Percentiles rank a stretch among this genome's conserved stretches.
Evolutionary conservation across 2,329 filamentous ascomycete species (phyloP).

Genomic region (Exophiala sp.): DNA sequence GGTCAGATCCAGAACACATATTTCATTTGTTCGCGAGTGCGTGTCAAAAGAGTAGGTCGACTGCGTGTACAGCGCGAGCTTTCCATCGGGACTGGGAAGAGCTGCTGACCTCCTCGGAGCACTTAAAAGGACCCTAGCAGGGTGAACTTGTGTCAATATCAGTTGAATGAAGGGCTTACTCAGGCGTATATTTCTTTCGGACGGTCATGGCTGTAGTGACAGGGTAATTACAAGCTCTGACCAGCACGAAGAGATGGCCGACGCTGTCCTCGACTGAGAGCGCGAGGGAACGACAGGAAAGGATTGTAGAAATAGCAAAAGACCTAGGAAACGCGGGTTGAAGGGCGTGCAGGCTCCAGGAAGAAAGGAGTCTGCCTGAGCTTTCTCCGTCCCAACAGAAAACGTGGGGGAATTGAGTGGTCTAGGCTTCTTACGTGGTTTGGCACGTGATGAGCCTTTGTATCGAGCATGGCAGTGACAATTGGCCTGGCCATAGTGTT

Average conservation of each 20-base stretch:
- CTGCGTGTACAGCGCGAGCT: slow-evolving; percentile 44
- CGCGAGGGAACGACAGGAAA: too few species aligned
- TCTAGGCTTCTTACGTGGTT: neutral
- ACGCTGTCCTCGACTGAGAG: neutral
- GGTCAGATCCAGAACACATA: slow-evolving; percentile 41
- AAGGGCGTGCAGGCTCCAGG: too few species aligned
- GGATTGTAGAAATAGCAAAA: too few species aligned
- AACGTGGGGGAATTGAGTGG: neutral
- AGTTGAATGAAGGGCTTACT: slow-evolving; percentile 15
- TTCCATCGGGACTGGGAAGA: slow-evolving; percentile 43
- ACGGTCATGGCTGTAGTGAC: slow-evolving; percentile 16
- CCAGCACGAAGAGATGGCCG: too few species aligned
- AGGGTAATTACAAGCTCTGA: neutral
- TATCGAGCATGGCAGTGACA: neutral
- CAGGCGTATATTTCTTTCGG: slow-evolving; percentile 20
- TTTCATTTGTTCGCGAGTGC: slow-evolving; percentile 43
- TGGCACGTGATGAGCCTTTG: neutral
- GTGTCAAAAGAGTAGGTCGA: slow-evolving; percentile 47
- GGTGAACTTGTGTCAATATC: slow-evolving; percentile 1
- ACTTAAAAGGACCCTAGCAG: slow-evolving; percentile 40
- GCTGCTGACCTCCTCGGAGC: slow-evolving; percentile 44
- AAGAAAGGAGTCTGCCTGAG: too few species aligned
- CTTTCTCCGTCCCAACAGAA: neutral
- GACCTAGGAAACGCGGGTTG: too few species aligned
- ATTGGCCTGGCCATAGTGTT: neutral